Evolutionary conservation across 371 early-diverging fungal genomes (phyloP), one percentile per base, ranked within the genome.

Genomic region (Rhizopus delemar): DNA sequence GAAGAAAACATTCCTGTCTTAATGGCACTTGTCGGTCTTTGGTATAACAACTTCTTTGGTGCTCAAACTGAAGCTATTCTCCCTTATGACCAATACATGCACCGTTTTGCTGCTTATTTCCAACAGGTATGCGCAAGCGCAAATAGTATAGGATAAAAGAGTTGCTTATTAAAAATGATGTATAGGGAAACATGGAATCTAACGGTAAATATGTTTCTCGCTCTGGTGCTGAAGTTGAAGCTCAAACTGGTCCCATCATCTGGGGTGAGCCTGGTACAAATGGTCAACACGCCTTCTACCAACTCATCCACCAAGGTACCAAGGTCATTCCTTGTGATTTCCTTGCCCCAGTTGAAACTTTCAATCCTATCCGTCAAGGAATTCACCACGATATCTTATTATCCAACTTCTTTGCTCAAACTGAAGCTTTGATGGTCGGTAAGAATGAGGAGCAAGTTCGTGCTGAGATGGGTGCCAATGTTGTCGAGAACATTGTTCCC

Each of bases 201-300:
- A 99, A 99, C 74, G 99, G 99, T 70, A 99, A 99, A 80, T 92
- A 90, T 60, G 85, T 90, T 51, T 91, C 92, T 60, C 90, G 94
- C 41, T 82, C 87, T 56, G 92, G 93, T 59, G 81, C 82, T 49
- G 77, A 75, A 35, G 91, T 95, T 35, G 71, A 88, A 53, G 91
- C 92, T 68, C 82, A 87, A 55, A 97, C 99, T 22, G 98, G 97
- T 35, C 96, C 98, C 39, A 95, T 99, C 76, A 93, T 99, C 66
- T 99, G 99, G 95, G 99, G 99, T 68, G 99, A 99, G 69, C 92
- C 97, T 29, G 99, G 99, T 45, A 99, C 99, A 68, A 97, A 99
- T 78, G 96, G 95, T 53, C 99, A 99, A 78, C 99, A 99, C 68
- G 99, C 99, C 16, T 99, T 99, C 83, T 99, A 99, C 76, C 99